Conservation (phyloP, 495 filamentous ascomycete species). For the Physcia stellaris region DNA sequence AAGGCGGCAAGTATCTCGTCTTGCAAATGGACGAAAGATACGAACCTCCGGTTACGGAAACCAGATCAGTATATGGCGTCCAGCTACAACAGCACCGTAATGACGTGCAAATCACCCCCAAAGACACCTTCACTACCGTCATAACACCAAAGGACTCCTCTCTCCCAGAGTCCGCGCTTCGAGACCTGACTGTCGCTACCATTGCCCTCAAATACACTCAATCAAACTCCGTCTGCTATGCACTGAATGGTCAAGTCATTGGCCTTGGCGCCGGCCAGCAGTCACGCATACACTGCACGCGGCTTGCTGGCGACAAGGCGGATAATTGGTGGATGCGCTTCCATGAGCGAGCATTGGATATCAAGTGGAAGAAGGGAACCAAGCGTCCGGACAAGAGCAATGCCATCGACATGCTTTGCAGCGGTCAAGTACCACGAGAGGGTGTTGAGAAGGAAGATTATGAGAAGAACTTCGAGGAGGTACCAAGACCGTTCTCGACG, state of each 20-base stretch:
- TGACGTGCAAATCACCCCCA: slow-evolving; percentile 70
- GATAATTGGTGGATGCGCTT: slow-evolving; percentile 99
- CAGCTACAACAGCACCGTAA: slow-evolving; percentile 81
- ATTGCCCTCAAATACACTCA: slow-evolving; percentile 97
- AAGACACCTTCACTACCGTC: slow-evolving; percentile 67
- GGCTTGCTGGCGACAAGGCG: slow-evolving; percentile 95
- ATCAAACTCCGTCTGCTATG: slow-evolving; percentile 97
- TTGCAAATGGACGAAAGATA: slow-evolving; percentile 88
- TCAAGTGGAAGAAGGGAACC: slow-evolving; percentile 94
- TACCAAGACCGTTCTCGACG: slow-evolving; percentile 68
- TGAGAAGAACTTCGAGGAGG: slow-evolving; percentile 81
- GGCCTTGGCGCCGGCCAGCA: slow-evolving; percentile 94
- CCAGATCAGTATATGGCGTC: slow-evolving; percentile 76
- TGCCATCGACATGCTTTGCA: slow-evolving; percentile 88
- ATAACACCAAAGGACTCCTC: slow-evolving; percentile 69
- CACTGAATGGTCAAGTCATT: slow-evolving; percentile 84
- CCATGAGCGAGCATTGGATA: slow-evolving; percentile 68
- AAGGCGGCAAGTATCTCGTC: slow-evolving; percentile 91
- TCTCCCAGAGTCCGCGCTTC: slow-evolving; percentile 67
- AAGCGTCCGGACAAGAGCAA: slow-evolving; percentile 97
- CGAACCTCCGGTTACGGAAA: slow-evolving; percentile 61
- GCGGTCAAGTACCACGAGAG: slow-evolving; percentile 66
- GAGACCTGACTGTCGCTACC: slow-evolving; percentile 89
- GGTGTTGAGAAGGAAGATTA: slow-evolving; percentile 75
- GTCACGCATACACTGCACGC: slow-evolving; percentile 94